These are phyloP conservation scores for Borealophlyctis nickersoniae DNA, from an alignment of 192 early-diverging fungal genomes.

Conservation along the genomic window DNA sequence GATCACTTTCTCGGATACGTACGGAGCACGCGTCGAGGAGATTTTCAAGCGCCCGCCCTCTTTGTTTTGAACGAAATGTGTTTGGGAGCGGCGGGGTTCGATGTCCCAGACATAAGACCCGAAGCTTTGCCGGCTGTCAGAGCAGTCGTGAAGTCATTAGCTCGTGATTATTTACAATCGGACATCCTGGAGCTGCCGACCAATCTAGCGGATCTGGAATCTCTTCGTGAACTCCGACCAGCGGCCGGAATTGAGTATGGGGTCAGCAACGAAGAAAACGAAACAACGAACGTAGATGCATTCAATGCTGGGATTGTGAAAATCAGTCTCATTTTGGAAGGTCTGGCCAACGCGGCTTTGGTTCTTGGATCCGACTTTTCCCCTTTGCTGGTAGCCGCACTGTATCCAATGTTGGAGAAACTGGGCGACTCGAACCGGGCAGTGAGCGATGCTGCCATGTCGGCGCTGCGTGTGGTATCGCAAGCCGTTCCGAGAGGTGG, in stretches of 20 bases:
- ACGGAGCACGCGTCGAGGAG: background rate
- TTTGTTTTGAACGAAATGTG: constrained; percentile 22
- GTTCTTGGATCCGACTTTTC: constrained; percentile 19
- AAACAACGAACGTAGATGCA: background rate
- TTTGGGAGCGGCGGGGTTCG: constrained; percentile 20
- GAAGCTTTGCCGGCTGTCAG: background rate
- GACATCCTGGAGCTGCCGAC: constrained; percentile 9
- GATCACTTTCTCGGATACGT: constrained; percentile 19
- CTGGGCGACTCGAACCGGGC: constrained; percentile 29
- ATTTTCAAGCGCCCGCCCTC: constrained; percentile 23
- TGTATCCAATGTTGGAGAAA: constrained; percentile 38
- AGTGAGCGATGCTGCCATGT: constrained; percentile 23
- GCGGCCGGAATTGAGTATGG: background rate
- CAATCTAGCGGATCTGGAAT: constrained; percentile 5
- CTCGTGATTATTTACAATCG: constrained; percentile 13
- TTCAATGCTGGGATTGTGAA: constrained; percentile 28
- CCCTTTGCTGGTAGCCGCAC: constrained; percentile 29
- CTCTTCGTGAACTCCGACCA: background rate
- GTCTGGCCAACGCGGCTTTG: constrained; percentile 9
- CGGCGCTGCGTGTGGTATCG: constrained; percentile 8
- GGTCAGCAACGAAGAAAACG: background rate
- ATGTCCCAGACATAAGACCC: background rate
- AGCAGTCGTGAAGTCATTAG: constrained; percentile 9
- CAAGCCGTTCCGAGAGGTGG: background rate
- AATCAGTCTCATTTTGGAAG: constrained; percentile 29